phyloP scores from a whole-genome alignment of 768 basidiomycete genomes.

The Xanthoconium purpureum region DNA sequence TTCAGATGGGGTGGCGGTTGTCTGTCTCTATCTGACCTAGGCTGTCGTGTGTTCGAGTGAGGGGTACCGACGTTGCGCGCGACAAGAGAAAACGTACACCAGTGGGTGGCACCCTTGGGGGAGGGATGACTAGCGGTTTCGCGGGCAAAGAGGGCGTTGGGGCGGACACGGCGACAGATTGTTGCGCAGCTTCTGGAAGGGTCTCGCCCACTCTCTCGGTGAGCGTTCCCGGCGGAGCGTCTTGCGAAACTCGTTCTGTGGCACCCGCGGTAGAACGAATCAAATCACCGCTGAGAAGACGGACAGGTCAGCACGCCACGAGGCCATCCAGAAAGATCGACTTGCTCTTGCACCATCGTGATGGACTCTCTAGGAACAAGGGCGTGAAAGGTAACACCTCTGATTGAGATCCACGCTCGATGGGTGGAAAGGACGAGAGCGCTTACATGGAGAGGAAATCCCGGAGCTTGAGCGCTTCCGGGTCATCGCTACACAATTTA shows the following conservation, averaged over 20 bases:
- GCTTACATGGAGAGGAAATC: constrained; percentile 30
- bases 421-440: neutral
- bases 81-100: constrained; percentile 5
- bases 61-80: too few relatives aligned
- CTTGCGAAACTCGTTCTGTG: neutral
- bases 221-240: neutral
- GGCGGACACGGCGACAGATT: neutral
- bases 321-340: neutral
- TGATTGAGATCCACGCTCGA: constrained; percentile 6
- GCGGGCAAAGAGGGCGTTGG: neutral
- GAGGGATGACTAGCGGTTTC: neutral
- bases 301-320: constrained; percentile 9
- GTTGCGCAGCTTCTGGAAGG: neutral
- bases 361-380: constrained; percentile 17
- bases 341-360: constrained; percentile 23
- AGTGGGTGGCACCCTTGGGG: constrained; percentile 2
- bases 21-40: constrained; percentile 17
- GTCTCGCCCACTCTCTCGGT: neutral
- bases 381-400: neutral
- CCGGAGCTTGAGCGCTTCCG: constrained; percentile 24
- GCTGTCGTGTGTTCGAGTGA: constrained; percentile 6
- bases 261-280: constrained; percentile 10
- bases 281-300: constrained; percentile 11
- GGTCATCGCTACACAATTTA: constrained; percentile 23
- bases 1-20: constrained; percentile 5